These are phyloP conservation scores for Scutellaria barbata DNA, from an alignment of 257 asterid genomes.

Conservation along the genomic window DNA sequence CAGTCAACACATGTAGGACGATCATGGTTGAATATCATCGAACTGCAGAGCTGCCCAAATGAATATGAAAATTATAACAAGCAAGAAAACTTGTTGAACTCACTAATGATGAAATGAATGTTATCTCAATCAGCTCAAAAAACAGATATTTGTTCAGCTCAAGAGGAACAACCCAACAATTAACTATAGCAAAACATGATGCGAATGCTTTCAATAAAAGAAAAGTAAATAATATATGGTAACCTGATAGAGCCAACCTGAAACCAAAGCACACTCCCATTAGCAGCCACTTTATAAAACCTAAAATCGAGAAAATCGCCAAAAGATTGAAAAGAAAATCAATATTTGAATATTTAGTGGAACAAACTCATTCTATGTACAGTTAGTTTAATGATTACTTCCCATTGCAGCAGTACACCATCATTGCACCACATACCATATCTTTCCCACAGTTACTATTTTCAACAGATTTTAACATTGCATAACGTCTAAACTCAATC, in stretches of 20 bases:
- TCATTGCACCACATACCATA: conserved; percentile 15
- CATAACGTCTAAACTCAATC: conserved; percentile 14
- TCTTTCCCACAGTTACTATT: neutral
- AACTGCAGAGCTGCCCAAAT: conserved; percentile 85
- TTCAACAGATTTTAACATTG: conserved; percentile 12
- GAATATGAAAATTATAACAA: conserved; percentile 36
- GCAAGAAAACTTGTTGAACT: conserved; percentile 17
- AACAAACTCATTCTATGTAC: neutral
- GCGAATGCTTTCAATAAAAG: conserved; percentile 10
- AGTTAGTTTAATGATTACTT: neutral
- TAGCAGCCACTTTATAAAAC: conserved; percentile 87
- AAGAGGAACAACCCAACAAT: neutral
- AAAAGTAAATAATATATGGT: conserved; percentile 45
- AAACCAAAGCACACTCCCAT: conserved; percentile 91
- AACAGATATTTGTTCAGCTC: no score
- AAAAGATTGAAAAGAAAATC: conserved; percentile 29
- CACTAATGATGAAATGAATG: neutral
- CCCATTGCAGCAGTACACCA: conserved; percentile 9
- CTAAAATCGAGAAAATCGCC: conserved; percentile 44
- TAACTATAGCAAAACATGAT: conserved; percentile 6
- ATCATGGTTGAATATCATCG: conserved; percentile 94
- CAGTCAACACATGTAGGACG: conserved; percentile 83
- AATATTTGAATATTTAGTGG: neutral
- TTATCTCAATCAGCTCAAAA: conserved; percentile 17
- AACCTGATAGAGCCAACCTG: conserved; percentile 96